Conservation (phyloP, 192 early-diverging fungal species). For the Linnemannia elongata region DNA sequence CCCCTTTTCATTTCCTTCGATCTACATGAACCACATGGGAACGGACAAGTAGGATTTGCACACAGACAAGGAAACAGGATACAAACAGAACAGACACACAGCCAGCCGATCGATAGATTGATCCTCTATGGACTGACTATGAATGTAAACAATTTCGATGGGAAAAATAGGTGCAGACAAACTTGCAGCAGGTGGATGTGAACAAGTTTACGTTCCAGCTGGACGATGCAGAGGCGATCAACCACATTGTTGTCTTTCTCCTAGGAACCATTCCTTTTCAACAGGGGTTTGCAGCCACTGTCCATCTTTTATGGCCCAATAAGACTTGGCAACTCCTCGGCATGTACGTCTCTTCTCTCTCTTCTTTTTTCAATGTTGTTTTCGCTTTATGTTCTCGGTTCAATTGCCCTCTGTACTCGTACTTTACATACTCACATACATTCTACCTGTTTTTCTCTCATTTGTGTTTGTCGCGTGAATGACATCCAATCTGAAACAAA, state of each 20-base stretch:
- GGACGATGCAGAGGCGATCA: constrained; percentile 85
- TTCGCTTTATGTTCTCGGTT: neutral
- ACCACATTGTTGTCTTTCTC: constrained; percentile 96
- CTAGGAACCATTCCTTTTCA: constrained; percentile 90
- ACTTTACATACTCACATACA: neutral
- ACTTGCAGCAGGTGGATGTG: constrained; percentile 89
- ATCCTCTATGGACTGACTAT: neutral
- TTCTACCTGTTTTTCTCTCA: neutral
- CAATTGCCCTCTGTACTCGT: neutral
- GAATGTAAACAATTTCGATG: neutral
- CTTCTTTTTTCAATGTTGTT: neutral
- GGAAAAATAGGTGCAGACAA: constrained; percentile 84
- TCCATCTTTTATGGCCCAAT: constrained; percentile 92
- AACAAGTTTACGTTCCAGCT: constrained; percentile 94
- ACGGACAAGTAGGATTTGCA: neutral
- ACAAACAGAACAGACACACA: neutral
- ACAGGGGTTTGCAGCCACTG: constrained; percentile 91
- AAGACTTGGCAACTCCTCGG: constrained; percentile 85
- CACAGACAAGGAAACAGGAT: neutral
- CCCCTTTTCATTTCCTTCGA: neutral
- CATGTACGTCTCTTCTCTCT: constrained; percentile 54
- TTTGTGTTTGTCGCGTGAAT: neutral
- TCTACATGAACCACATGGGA: neutral
- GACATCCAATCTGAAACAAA: neutral
- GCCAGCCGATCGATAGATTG: neutral